Percentiles rank a stretch among this genome's conserved stretches.
These are phyloP conservation scores for Avena insularis DNA, from an alignment of 176 grass and related monocot genomes.

Conservation along the genomic window DNA sequence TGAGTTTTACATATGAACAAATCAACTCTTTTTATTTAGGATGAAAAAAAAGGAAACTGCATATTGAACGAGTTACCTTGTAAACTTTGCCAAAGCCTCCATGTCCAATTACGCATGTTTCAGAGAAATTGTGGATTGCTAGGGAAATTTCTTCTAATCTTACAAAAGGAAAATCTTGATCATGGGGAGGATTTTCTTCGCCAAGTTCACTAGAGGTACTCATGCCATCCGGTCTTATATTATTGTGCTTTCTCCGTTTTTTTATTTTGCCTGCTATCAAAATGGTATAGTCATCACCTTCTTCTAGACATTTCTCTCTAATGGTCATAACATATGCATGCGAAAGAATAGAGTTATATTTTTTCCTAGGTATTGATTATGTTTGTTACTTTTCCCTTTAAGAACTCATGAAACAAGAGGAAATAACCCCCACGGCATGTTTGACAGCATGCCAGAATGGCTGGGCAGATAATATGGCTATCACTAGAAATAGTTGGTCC, in stretches of 20 bases:
- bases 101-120: slow-evolving; percentile 40
- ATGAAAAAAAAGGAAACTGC: too few relatives aligned
- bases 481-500: not conserved
- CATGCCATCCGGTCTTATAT: not conserved
- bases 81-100: slow-evolving; percentile 60
- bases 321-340: too few relatives aligned
- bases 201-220: not conserved
- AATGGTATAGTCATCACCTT: not conserved
- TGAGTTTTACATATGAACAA: too few relatives aligned
- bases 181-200: not conserved
- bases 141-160: not conserved
- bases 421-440: not conserved
- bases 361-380: too few relatives aligned
- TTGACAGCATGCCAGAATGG: not conserved
- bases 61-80: slow-evolving; percentile 36
- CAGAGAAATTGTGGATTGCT: slow-evolving; percentile 48
- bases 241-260: not conserved
- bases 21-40: too few relatives aligned
- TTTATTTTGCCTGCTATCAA: not conserved
- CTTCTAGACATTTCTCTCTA: not conserved
- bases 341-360: too few relatives aligned
- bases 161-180: slow-evolving; percentile 42
- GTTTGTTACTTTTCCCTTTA: too few relatives aligned
- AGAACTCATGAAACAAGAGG: too few relatives aligned
- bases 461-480: not conserved